Percentiles rank a stretch among this genome's conserved stretches.
Conservation (phyloP, 148 eudicot species). For the Vaccinium corymbosum region DNA sequence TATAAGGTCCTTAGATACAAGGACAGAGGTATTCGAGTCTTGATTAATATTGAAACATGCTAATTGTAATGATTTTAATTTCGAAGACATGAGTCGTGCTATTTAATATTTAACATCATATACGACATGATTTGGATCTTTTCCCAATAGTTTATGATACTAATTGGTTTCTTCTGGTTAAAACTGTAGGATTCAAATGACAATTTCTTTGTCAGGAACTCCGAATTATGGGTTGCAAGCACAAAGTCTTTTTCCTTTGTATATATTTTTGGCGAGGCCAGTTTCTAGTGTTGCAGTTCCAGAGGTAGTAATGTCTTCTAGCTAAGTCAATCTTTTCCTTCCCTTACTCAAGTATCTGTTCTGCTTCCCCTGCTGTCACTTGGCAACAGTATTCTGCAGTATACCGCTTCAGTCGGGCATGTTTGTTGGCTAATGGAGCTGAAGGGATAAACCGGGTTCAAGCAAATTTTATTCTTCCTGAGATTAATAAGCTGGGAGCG, state of each 20-base stretch:
- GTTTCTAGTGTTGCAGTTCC: slow-evolving; percentile 38
- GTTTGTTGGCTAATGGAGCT: slow-evolving; percentile 42
- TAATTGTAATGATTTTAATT: background rate
- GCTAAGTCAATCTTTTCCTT: background rate
- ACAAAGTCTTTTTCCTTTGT: slow-evolving; percentile 61
- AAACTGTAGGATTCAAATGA: slow-evolving; percentile 64
- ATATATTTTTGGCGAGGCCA: slow-evolving; percentile 68
- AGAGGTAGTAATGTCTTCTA: slow-evolving; percentile 48
- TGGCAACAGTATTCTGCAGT: slow-evolving; percentile 72
- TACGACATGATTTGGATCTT: background rate
- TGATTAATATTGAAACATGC: background rate
- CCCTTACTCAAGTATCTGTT: slow-evolving; percentile 6
- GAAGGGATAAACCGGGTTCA: slow-evolving; percentile 42
- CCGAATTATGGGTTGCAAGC: slow-evolving; percentile 46
- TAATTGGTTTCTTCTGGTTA: slow-evolving; percentile 20
- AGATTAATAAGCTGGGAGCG: slow-evolving; percentile 67
- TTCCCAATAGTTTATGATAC: slow-evolving; percentile 9
- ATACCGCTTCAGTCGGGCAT: slow-evolving; percentile 63
- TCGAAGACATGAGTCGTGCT: background rate
- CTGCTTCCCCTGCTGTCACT: slow-evolving; percentile 33
- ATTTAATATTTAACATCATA: background rate
- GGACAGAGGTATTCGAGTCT: background rate
- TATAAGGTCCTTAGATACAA: background rate
- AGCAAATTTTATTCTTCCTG: slow-evolving; percentile 75
- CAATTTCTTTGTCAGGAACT: slow-evolving; percentile 57